Conservation (phyloP, 163 green algal species). For the Scenedesmus sp. region DNA sequence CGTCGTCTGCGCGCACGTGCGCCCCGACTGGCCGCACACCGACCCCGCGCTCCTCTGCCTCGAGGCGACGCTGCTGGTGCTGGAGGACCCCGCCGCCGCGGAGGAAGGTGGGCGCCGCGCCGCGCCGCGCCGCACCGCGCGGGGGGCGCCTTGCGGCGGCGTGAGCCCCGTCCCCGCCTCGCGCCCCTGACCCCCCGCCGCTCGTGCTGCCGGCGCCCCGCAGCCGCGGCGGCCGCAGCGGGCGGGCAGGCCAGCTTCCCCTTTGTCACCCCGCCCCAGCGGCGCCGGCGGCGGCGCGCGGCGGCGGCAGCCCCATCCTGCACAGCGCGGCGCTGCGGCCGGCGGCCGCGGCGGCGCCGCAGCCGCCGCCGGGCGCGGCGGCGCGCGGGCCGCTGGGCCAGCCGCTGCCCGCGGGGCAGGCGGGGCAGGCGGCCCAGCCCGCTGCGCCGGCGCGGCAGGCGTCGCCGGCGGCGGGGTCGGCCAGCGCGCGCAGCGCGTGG, state of each 20-base stretch:
- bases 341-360: slow-evolving; percentile 6
- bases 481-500: slow-evolving; percentile 59
- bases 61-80: slow-evolving; percentile 77
- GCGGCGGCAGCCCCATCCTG: slow-evolving; percentile 10
- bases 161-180: no score
- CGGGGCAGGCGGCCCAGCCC: not conserved
- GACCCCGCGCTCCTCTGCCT: slow-evolving; percentile 53
- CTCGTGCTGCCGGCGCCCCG: no score
- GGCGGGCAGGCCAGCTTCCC: no score
- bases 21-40: slow-evolving; percentile 32
- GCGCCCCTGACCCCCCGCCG: no score
- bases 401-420: not conserved
- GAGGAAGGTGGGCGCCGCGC: slow-evolving; percentile 14
- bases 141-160: no score
- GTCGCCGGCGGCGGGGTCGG: not conserved
- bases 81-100: slow-evolving; percentile 58
- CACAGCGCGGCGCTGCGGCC: not conserved
- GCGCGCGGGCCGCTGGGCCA: slow-evolving; percentile 8
- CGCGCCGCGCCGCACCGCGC: no score
- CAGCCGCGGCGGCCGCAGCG: no score
- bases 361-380: slow-evolving; percentile 21
- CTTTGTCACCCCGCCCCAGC: no score
- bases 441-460: not conserved
- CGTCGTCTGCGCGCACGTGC: slow-evolving; percentile 72
- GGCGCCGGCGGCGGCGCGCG: not conserved